phyloP scores from a whole-genome alignment of 2,329 filamentous ascomycete species.

The Didymella sp. region DNA sequence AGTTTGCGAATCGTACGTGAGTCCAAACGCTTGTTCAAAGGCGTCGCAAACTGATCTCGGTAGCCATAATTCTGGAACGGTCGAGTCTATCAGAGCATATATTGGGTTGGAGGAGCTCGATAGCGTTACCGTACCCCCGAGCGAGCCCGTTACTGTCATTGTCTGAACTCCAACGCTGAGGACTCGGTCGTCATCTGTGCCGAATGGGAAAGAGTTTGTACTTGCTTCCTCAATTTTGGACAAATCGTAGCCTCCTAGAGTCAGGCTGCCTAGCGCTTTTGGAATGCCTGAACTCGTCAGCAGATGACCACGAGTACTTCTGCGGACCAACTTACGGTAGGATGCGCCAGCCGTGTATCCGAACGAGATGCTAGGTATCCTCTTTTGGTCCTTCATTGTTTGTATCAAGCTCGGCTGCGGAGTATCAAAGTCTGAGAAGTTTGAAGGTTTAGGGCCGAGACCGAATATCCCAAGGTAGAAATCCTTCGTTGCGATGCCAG shows the following conservation, averaged over 20 bases:
- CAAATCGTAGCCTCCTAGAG: not conserved
- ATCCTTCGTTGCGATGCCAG: not conserved
- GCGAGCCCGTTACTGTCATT: not conserved
- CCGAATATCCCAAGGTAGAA: not conserved
- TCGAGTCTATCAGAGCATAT: slow-evolving; percentile 37
- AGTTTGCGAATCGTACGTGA: slow-evolving; percentile 47
- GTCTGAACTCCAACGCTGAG: not conserved
- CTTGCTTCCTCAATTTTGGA: no score
- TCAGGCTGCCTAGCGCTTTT: not conserved
- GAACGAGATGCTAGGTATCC: not conserved
- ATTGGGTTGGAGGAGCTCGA: not conserved
- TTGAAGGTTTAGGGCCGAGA: not conserved
- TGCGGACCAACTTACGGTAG: not conserved
- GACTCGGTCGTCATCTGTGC: not conserved
- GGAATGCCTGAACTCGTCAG: not conserved
- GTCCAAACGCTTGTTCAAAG: slow-evolving; percentile 45
- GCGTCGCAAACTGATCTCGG: slow-evolving; percentile 43
- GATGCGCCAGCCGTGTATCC: not conserved
- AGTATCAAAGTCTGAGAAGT: not conserved
- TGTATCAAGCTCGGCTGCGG: not conserved
- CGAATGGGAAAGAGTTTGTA: not conserved
- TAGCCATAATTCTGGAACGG: slow-evolving; percentile 49
- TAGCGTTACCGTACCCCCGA: not conserved
- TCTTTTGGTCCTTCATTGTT: not conserved
- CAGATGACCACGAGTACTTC: no score